phyloP scores from a whole-genome alignment of 169 alveolate species.

The Eimeria maxima region DNA sequence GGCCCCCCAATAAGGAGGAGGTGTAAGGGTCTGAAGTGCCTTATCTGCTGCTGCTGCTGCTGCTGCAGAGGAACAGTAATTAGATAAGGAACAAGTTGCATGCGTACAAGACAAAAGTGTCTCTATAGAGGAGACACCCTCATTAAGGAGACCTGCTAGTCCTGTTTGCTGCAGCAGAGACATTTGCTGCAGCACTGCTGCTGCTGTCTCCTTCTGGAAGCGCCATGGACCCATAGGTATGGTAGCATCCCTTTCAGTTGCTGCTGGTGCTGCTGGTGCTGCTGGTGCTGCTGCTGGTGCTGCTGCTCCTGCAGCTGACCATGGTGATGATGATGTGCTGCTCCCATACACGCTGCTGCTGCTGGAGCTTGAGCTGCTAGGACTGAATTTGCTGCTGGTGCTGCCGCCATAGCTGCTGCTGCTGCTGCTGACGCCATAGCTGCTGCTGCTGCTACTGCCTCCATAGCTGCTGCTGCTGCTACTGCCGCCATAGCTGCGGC shows the following conservation, averaged over 20 bases:
- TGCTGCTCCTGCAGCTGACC: not conserved
- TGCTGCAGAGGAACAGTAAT: not conserved
- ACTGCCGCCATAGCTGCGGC: not conserved
- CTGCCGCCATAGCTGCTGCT: not conserved
- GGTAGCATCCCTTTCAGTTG: not conserved
- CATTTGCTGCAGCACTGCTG: slow-evolving; percentile 31
- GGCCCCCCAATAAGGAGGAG: not conserved
- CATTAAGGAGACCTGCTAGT: not conserved
- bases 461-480: not conserved
- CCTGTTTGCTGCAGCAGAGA: slow-evolving; percentile 17
- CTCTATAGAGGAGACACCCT: not conserved
- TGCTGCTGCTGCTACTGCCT: not conserved
- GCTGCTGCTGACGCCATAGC: not conserved
- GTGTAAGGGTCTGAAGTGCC: slow-evolving; percentile 7
- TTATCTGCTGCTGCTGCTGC: slow-evolving; percentile 36
- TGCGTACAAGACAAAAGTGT: slow-evolving; percentile 3
- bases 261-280: not conserved
- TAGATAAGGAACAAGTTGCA: not conserved
- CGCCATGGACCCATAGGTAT: slow-evolving; percentile 21
- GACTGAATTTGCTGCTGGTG: not conserved
- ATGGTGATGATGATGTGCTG: not conserved
- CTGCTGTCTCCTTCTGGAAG: slow-evolving; percentile 18
- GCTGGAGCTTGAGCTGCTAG: slow-evolving; percentile 37
- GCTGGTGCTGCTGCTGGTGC: not conserved
- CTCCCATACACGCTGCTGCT: not conserved